phyloP scores from a whole-genome alignment of 192 early-diverging fungal species.

The Spizellomyces sp. region DNA sequence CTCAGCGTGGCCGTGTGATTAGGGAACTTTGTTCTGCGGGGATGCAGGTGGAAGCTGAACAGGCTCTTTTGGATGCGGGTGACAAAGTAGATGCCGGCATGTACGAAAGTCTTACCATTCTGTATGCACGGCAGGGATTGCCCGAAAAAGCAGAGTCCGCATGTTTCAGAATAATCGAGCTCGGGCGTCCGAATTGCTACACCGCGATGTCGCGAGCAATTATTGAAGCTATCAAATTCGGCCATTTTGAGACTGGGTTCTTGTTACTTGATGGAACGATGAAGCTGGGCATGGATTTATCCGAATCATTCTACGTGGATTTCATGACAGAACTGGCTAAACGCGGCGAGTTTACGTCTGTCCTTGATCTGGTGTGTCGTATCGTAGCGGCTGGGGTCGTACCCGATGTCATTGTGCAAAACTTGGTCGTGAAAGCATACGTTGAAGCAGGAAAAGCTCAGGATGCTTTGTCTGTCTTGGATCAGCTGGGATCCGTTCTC shows the following conservation, averaged over 20 bases:
- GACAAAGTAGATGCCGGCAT: too few relatives aligned
- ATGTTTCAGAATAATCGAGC: not conserved
- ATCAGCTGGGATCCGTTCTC: not conserved
- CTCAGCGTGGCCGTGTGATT: conserved; percentile 15
- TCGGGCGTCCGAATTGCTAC: not conserved
- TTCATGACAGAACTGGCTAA: conserved; percentile 8
- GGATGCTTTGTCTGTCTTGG: conserved; percentile 17
- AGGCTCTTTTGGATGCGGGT: too few relatives aligned
- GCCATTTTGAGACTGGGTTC: conserved; percentile 4
- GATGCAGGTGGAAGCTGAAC: too few relatives aligned
- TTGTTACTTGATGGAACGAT: not conserved
- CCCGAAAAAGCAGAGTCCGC: too few relatives aligned
- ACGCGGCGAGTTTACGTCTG: not conserved
- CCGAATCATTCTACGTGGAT: not conserved
- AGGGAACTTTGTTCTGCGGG: not conserved
- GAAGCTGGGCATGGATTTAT: not conserved
- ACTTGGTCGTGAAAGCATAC: conserved; percentile 23
- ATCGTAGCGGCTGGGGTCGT: conserved; percentile 2
- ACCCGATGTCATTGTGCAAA: conserved; percentile 11
- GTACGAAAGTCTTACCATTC: not conserved
- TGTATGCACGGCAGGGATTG: not conserved
- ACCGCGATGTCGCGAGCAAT: not conserved
- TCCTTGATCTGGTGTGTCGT: conserved; percentile 2
- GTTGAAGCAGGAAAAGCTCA: conserved; percentile 16
- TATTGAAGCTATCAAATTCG: not conserved